Evolutionary conservation across 768 basidiomycete species (phyloP).

Genomic region (Rhodosporidiobolus sp.): DNA sequence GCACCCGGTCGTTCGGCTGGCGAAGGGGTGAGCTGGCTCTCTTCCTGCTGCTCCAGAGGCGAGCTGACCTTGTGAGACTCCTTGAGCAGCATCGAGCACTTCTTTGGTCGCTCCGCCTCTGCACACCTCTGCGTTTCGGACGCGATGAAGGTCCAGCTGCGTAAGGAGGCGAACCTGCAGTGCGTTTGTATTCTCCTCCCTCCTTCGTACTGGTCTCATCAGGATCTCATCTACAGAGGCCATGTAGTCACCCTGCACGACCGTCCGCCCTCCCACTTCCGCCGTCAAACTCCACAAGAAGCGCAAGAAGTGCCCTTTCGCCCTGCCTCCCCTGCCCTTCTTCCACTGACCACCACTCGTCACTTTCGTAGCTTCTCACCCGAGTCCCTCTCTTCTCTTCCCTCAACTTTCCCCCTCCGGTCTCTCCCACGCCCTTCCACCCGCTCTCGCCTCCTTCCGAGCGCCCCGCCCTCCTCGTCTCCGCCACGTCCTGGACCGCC

Average conservation of each 20-base stretch:
- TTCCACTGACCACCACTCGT: slow-evolving; percentile 54
- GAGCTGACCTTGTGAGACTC: no score
- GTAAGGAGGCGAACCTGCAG: slow-evolving; percentile 71
- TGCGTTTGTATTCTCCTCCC: slow-evolving; percentile 50
- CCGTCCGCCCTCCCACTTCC: slow-evolving; percentile 82
- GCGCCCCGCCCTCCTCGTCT: slow-evolving; percentile 78
- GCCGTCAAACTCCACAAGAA: slow-evolving; percentile 64
- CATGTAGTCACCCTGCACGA: slow-evolving; percentile 55
- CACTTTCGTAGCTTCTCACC: slow-evolving; percentile 51
- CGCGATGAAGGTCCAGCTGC: slow-evolving; percentile 73
- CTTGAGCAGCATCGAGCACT: slow-evolving; percentile 69
- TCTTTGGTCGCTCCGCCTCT: slow-evolving; percentile 75
- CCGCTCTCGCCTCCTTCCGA: slow-evolving; percentile 52
- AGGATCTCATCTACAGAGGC: neutral
- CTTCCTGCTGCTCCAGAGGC: neutral
- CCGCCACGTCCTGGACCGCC: slow-evolving; percentile 93
- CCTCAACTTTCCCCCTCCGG: slow-evolving; percentile 58
- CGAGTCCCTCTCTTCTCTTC: slow-evolving; percentile 39
- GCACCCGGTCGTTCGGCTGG: slow-evolving; percentile 69
- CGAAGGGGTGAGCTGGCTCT: slow-evolving; percentile 60
- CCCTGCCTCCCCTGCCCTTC: neutral
- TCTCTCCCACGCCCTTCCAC: slow-evolving; percentile 57
- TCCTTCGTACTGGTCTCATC: neutral
- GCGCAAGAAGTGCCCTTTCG: slow-evolving; percentile 65
- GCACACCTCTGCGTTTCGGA: slow-evolving; percentile 90